Evolutionary conservation across 192 early-diverging fungal species (phyloP).

Genomic region (Coemansia sp.): DNA sequence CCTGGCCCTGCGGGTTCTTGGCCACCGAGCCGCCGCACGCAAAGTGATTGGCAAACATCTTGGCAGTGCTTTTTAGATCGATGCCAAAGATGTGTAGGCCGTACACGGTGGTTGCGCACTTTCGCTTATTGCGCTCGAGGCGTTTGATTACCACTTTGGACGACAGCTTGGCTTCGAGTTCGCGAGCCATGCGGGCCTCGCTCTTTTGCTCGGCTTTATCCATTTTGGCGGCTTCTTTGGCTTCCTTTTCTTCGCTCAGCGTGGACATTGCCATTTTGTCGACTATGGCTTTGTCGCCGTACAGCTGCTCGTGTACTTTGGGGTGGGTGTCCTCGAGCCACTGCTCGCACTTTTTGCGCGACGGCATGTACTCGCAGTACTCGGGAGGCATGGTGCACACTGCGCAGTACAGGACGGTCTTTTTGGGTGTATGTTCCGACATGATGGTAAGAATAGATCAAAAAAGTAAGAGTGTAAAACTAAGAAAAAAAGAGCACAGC

Average conservation of each 20-base stretch:
- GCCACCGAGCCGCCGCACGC: slow-evolving; percentile 91
- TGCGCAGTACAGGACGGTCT: slow-evolving; percentile 34
- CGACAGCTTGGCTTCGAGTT: slow-evolving; percentile 73
- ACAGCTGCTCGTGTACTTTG: slow-evolving; percentile 60
- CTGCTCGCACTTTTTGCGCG: slow-evolving; percentile 75
- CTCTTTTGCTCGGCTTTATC: slow-evolving; percentile 60
- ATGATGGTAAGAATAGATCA: neutral
- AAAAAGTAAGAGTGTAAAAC: neutral
- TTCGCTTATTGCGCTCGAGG: slow-evolving; percentile 89
- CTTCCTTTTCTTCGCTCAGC: slow-evolving; percentile 48
- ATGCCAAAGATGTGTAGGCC: slow-evolving; percentile 91
- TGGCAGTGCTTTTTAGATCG: slow-evolving; percentile 96
- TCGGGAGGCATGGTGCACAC: slow-evolving; percentile 47
- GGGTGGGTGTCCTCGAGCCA: slow-evolving; percentile 69
- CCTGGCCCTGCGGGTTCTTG: slow-evolving; percentile 87
- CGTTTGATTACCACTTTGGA: slow-evolving; percentile 80
- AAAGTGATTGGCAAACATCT: slow-evolving; percentile 93
- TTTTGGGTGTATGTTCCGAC: neutral
- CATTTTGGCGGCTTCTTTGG: slow-evolving; percentile 49
- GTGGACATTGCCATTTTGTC: slow-evolving; percentile 35
- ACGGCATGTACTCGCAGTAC: slow-evolving; percentile 92
- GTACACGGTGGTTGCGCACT: slow-evolving; percentile 85
- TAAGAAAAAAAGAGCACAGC: neutral
- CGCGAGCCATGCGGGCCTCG: slow-evolving; percentile 74
- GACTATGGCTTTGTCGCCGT: slow-evolving; percentile 50